These are phyloP conservation scores for Sclerotinia sclerotiorum DNA, from an alignment of 2,329 filamentous ascomycete genomes.

Conservation along the genomic window DNA sequence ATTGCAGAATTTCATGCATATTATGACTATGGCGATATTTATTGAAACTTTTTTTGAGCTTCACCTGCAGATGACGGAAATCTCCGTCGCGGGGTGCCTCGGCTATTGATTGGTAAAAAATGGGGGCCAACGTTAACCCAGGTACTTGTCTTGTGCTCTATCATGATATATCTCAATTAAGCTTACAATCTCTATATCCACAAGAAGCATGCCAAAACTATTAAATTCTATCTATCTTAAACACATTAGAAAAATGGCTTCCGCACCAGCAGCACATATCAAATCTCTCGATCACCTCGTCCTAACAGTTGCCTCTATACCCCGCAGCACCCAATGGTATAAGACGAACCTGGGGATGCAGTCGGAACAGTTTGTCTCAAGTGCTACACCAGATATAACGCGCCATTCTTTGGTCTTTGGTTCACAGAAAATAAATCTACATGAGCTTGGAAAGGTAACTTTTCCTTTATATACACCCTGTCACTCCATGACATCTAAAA, in stretches of 20 bases:
- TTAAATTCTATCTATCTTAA: not conserved
- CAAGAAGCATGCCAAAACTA: not conserved
- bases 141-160: not conserved
- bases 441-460: slow-evolving; percentile 49
- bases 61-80: not conserved
- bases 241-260: slow-evolving; percentile 20
- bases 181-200: not conserved
- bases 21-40: not conserved
- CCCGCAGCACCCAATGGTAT: slow-evolving; percentile 55
- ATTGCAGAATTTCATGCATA: not conserved
- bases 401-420: slow-evolving; percentile 59
- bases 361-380: slow-evolving; percentile 51
- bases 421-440: slow-evolving; percentile 61
- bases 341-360: slow-evolving; percentile 57
- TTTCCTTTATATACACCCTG: not conserved
- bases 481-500: not conserved
- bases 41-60: slow-evolving; percentile 15
- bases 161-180: not conserved
- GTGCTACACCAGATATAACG: slow-evolving; percentile 40
- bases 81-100: slow-evolving; percentile 17
- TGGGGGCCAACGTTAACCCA: no score
- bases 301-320: slow-evolving; percentile 54
- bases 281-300: slow-evolving; percentile 57
- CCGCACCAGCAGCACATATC: slow-evolving; percentile 30
- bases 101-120: slow-evolving; percentile 10